phyloP scores from a whole-genome alignment of 306 rosid species.

The Glycyrrhiza uralensis region DNA sequence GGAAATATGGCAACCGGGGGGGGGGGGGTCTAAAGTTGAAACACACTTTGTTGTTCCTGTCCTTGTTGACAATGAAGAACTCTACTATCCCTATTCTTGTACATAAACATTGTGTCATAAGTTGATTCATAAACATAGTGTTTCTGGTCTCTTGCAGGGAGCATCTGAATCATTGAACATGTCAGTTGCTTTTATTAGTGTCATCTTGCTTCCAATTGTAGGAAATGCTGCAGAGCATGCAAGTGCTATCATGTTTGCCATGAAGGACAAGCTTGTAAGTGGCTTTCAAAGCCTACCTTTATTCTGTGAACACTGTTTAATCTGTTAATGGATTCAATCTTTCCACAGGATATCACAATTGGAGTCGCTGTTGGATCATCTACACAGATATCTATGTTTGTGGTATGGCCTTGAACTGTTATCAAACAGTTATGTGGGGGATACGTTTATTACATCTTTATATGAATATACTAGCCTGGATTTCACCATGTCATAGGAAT shows the following conservation, averaged over 20 bases:
- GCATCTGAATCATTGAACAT: constrained; percentile 75
- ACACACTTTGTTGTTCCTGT: not conserved
- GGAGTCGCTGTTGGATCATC: constrained; percentile 98
- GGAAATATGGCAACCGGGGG: not conserved
- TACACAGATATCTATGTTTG: constrained; percentile 94
- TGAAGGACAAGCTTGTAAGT: constrained; percentile 95
- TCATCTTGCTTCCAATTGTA: constrained; percentile 86
- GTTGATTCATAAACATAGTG: constrained; percentile 2
- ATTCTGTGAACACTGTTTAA: constrained; percentile 1
- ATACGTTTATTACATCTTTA: not conserved
- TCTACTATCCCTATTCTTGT: not conserved
- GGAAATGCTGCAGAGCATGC: constrained; percentile 72
- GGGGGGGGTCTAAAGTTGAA: not conserved
- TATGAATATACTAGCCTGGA: not conserved
- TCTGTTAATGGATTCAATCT: constrained; percentile 32
- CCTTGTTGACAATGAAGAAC: not conserved
- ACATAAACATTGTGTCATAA: not conserved
- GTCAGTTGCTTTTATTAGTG: constrained; percentile 88
- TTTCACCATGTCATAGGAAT: constrained; percentile 8
- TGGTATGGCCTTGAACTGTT: constrained; percentile 56
- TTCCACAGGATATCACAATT: constrained; percentile 71
- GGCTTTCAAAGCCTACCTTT: constrained; percentile 25
- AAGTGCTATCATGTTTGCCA: constrained; percentile 94
- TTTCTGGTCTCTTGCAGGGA: constrained; percentile 59
- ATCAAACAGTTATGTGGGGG: not conserved